Evolutionary conservation across 441 rosid genomes (phyloP).

Genomic region (Populus hybrid): DNA sequence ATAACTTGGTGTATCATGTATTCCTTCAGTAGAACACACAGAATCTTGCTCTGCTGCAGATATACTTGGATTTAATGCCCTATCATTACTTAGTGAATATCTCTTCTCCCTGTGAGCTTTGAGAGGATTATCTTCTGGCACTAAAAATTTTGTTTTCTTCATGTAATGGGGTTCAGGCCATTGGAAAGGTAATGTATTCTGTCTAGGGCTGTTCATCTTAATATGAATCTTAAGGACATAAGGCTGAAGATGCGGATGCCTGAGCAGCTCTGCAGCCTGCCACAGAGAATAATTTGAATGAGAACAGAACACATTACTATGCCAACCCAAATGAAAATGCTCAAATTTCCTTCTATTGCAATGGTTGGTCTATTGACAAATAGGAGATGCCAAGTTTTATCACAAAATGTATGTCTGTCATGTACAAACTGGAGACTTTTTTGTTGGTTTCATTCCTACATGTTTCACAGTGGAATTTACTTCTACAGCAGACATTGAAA

Average conservation of each 20-base stretch:
- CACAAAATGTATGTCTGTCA: background rate
- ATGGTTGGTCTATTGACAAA: background rate
- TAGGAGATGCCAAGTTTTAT: background rate
- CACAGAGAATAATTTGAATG: slow-evolving; percentile 12
- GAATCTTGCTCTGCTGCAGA: slow-evolving; percentile 79
- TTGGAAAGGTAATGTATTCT: slow-evolving; percentile 47
- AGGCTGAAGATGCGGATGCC: slow-evolving; percentile 74
- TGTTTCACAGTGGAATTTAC: background rate
- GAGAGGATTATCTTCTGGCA: slow-evolving; percentile 30
- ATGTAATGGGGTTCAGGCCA: slow-evolving; percentile 59
- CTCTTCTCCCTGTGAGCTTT: slow-evolving; percentile 42
- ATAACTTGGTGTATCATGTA: slow-evolving; percentile 33
- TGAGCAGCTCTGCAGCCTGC: slow-evolving; percentile 91
- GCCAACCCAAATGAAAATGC: background rate
- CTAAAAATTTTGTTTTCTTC: slow-evolving; percentile 61
- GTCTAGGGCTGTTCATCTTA: slow-evolving; percentile 69
- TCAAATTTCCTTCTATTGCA: background rate
- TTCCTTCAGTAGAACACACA: slow-evolving; percentile 46
- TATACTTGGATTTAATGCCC: slow-evolving; percentile 81
- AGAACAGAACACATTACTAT: slow-evolving; percentile 10
- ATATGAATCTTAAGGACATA: slow-evolving; percentile 65
- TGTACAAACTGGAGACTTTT: background rate
- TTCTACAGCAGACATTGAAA: background rate
- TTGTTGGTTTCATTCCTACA: background rate
- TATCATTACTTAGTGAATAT: slow-evolving; percentile 52